Base-by-base conservation (phyloP, 139 green algal species). In the Chlamydomonas eustigma region DNA sequence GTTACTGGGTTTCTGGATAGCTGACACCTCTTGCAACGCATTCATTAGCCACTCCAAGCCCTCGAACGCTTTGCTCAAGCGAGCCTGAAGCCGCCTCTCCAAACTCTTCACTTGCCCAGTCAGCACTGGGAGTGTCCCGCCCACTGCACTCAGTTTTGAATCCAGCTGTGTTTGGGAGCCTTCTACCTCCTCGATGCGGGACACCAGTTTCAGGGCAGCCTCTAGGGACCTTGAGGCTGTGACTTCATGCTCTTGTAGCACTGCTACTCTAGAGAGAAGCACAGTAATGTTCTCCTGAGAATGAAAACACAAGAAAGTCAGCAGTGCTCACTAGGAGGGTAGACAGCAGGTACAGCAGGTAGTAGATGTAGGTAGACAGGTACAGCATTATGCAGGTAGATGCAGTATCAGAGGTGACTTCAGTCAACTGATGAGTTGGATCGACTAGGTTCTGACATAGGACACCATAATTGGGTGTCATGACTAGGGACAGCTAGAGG, bases 31-130 rank as follows among this genome's bases (percentile, higher is more conserved):
- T 2, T n/a, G 39, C 37, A 75, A n/a, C 4, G 24, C 37, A 3
- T 2, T 6, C 2, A 37, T 12, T 32, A 75, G 37, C 25, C 4
- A 6, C 24, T 44, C 39, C 24, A 75, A 39, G 44, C 44, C 12
- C 18, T 58, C 44, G 18, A 58, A 58, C 44, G 44, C 44, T 18
- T 58, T 58, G 44, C 12, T 28, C 12, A 58, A 28, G 44, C 44
- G 44, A 18, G 44, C 44, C 69, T 75, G 69, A 2, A 75, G 36
- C 5, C 31, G 63, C 39, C 69, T 38, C 69, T 75, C 69, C 6
- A 75, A 5, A 30, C 31, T 24, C 37, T 64, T 64, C 28, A 75
- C 35, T 39, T 75, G 69, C 3, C 37, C 69, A 65, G 69, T 22
- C 3, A 28, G 64, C 24, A 30, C 69, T 4, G 69, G 69, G 39